phyloP scores from a whole-genome alignment of 129 eudicot species.

The Scalesia atractyloides region DNA sequence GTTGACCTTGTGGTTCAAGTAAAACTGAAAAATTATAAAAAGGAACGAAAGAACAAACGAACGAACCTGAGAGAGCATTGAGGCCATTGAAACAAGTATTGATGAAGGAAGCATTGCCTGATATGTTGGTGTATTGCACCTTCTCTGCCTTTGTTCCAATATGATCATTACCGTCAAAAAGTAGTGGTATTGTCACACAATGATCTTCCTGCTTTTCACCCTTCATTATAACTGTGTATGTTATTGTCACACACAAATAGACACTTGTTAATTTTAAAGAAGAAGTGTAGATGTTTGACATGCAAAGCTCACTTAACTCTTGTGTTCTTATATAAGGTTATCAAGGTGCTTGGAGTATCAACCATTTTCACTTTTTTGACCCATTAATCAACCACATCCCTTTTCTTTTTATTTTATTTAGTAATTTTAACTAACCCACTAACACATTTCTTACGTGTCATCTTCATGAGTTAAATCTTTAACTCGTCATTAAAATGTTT shows the following conservation, averaged over 20 bases:
- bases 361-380: background rate
- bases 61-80: constrained; percentile 74
- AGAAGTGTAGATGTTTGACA: background rate
- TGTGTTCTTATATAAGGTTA: background rate
- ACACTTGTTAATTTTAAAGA: background rate
- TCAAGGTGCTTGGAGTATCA: background rate
- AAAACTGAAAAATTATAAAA: background rate
- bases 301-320: background rate
- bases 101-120: constrained; percentile 56
- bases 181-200: constrained; percentile 35
- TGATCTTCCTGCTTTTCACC: constrained; percentile 25
- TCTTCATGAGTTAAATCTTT: too few relatives aligned
- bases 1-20: too few relatives aligned
- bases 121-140: constrained; percentile 12
- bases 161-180: constrained; percentile 15
- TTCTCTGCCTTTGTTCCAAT: constrained; percentile 23
- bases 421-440: too few relatives aligned
- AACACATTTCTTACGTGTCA: too few relatives aligned
- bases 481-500: too few relatives aligned
- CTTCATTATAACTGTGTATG: constrained; percentile 28
- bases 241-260: background rate
- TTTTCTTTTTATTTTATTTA: background rate
- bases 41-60: background rate
- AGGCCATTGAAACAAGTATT: constrained; percentile 77
- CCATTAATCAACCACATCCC: background rate